Evolutionary conservation across 805 yeast species (phyloP).

Genomic region (Naumovozyma baii): DNA sequence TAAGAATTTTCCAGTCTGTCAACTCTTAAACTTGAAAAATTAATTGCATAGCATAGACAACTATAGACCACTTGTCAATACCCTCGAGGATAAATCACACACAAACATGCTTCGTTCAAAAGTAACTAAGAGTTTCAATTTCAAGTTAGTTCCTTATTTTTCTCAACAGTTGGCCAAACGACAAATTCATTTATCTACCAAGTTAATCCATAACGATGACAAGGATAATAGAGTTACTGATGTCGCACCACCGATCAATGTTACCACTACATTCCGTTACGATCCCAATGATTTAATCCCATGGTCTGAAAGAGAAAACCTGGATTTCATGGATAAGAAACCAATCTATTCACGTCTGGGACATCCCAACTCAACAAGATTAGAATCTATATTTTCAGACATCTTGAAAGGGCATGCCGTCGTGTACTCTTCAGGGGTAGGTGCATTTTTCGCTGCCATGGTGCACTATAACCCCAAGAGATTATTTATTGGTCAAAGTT

Average conservation of each 20-base stretch:
- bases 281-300: slow-evolving; percentile 43
- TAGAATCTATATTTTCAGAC: slow-evolving; percentile 54
- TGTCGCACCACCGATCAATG: slow-evolving; percentile 71
- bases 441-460: slow-evolving; percentile 72
- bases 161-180: neutral
- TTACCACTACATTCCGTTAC: slow-evolving; percentile 71
- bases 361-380: slow-evolving; percentile 62
- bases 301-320: slow-evolving; percentile 32
- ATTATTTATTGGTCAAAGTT: slow-evolving; percentile 67
- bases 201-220: slow-evolving; percentile 66
- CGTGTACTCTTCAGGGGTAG: slow-evolving; percentile 66
- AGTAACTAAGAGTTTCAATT: too few species aligned
- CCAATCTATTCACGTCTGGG: slow-evolving; percentile 61
- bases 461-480: slow-evolving; percentile 62
- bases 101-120: too few species aligned
- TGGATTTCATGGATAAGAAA: slow-evolving; percentile 27
- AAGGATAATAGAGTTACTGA: slow-evolving; percentile 45
- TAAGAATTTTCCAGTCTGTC: too few species aligned
- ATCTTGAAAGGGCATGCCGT: slow-evolving; percentile 58
- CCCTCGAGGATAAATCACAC: too few species aligned
- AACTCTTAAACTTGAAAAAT: too few species aligned
- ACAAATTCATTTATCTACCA: slow-evolving; percentile 36
- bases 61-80: too few species aligned
- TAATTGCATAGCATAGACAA: too few species aligned
- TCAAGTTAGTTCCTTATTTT: neutral